phyloP scores from a whole-genome alignment of 306 rosid species.

The Cucumis cinereus region DNA sequence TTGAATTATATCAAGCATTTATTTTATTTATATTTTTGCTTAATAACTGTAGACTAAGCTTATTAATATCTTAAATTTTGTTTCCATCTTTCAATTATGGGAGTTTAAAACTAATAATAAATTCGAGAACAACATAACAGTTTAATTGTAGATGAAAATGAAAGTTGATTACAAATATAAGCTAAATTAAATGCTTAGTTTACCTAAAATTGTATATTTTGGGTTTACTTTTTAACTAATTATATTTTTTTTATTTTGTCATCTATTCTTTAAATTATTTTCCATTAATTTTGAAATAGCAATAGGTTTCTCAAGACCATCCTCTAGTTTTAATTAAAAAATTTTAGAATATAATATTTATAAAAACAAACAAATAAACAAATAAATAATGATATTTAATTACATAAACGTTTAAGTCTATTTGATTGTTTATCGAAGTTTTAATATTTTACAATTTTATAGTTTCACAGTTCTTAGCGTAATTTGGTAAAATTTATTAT shows the following conservation, averaged over 20 bases:
- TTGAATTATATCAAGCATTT: no score
- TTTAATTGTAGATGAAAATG: neutral
- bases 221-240: neutral
- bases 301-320: neutral
- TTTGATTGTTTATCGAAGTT: no score
- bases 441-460: no score
- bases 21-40: neutral
- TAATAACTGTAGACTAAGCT: neutral
- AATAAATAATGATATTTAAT: neutral
- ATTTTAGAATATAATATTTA: no score
- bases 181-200: neutral
- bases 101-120: neutral
- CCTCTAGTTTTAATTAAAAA: neutral
- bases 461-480: no score
- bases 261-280: neutral
- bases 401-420: neutral
- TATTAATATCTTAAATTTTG: neutral
- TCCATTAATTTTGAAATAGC: neutral
- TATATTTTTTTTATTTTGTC: neutral
- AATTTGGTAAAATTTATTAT: no score
- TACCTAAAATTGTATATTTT: neutral
- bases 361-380: no score
- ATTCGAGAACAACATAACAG: neutral
- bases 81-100: neutral
- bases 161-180: neutral